Conservation (phyloP, 2,329 filamentous ascomycete genomes). For the Stagonosporopsis rhizophila region DNA sequence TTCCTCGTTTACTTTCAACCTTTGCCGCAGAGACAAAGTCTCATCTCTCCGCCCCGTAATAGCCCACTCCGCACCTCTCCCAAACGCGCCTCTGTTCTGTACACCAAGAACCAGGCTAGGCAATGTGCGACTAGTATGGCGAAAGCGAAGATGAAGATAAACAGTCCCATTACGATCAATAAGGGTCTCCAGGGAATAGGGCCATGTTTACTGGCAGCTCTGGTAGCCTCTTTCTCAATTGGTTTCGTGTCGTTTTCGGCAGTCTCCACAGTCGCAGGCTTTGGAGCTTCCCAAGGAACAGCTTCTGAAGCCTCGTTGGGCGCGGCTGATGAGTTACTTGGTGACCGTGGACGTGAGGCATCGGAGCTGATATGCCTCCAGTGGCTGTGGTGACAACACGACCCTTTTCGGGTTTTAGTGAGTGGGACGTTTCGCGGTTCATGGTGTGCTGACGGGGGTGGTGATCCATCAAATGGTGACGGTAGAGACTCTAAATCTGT, state of each 20-base stretch:
- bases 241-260: not conserved
- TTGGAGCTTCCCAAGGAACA: not conserved
- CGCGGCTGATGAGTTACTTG: not conserved
- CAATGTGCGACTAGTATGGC: constrained; percentile 36
- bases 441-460: not conserved
- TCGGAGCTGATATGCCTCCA: not conserved
- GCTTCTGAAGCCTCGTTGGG: not conserved
- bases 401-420: not conserved
- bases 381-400: not conserved
- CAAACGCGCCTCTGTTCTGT: constrained; percentile 38
- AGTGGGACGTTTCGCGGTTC: not conserved
- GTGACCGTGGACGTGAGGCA: not conserved
- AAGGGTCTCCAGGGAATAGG: constrained; percentile 1
- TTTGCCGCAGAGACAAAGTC: constrained; percentile 38
- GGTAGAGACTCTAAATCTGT: not conserved
- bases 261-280: not conserved
- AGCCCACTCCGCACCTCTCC: constrained; percentile 34
- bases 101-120: constrained; percentile 39
- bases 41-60: constrained; percentile 40
- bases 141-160: constrained; percentile 29
- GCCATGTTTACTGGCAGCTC: not conserved
- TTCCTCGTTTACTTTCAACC: not conserved
- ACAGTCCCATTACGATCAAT: constrained; percentile 14
- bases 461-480: constrained; percentile 12
- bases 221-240: not conserved